Conservation (phyloP, 78 protist species). For the Carpediemonas membranifera region DNA sequence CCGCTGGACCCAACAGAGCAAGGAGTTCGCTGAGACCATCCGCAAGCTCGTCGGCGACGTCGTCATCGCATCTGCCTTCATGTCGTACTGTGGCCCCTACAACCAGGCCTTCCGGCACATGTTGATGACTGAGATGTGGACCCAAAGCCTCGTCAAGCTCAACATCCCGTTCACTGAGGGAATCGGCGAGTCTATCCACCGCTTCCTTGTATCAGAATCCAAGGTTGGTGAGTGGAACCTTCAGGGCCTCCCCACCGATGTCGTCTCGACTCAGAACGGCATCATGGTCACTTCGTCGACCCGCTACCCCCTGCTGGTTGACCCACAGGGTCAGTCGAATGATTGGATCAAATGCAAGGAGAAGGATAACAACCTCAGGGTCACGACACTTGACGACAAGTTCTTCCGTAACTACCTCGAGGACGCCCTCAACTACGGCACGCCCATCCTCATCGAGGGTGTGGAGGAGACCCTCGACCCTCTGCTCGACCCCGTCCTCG, state of each 20-base stretch:
- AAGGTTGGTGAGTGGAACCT: slow-evolving; percentile 63
- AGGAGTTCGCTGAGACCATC: slow-evolving; percentile 45
- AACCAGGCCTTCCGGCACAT: slow-evolving; percentile 56
- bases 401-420: slow-evolving; percentile 45
- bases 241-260: slow-evolving; percentile 78
- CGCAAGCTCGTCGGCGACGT: slow-evolving; percentile 65
- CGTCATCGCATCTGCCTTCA: slow-evolving; percentile 57
- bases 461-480: slow-evolving; percentile 65
- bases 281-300: slow-evolving; percentile 51
- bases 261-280: slow-evolving; percentile 73
- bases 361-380: slow-evolving; percentile 15
- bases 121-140: slow-evolving; percentile 37
- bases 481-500: slow-evolving; percentile 67
- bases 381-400: slow-evolving; percentile 34
- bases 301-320: slow-evolving; percentile 64
- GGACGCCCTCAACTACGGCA: slow-evolving; percentile 48
- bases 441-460: slow-evolving; percentile 60
- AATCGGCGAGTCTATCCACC: slow-evolving; percentile 22
- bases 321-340: slow-evolving; percentile 79
- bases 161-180: slow-evolving; percentile 53
- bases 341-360: slow-evolving; percentile 60
- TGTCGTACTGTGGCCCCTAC: slow-evolving; percentile 75
- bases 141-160: background rate
- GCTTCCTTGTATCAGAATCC: slow-evolving; percentile 51
- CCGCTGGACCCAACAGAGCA: slow-evolving; percentile 62